Evolutionary conservation across 78 protist genomes (phyloP), one percentile per base, ranked within the genome.

Genomic region (Pelomyxa schiedti): DNA sequence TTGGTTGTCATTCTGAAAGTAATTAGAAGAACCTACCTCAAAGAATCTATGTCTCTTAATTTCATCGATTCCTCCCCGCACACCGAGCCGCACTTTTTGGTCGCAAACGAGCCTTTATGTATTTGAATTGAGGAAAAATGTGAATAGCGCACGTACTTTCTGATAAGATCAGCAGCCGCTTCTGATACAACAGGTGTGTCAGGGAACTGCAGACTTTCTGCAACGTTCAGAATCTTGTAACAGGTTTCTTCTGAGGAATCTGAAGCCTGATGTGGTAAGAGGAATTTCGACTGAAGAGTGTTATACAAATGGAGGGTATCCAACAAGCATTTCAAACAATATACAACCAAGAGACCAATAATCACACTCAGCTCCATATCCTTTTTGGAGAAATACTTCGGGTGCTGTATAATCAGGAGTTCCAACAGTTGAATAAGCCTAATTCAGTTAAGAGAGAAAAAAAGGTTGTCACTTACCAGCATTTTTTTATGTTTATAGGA

Each of bases 1-100:
- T 8, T 93, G 92, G 47, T 93, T 95, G 6, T 47, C 58, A 22
- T 78, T 72, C 41, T n/a, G n/a, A n/a, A n/a, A n/a, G n/a, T n/a
- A n/a, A n/a, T n/a, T n/a, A n/a, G n/a, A n/a, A n/a, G n/a, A n/a
- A n/a, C n/a, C n/a, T n/a, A n/a, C n/a, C n/a, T n/a, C n/a, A n/a
- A n/a, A n/a, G n/a, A n/a, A n/a, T n/a, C n/a, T n/a, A n/a, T n/a
- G n/a, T n/a, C n/a, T n/a, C n/a, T n/a, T n/a, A n/a, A n/a, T n/a
- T n/a, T n/a, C n/a, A n/a, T n/a, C n/a, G n/a, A 92, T 87, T 63
- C 84, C 93, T 1, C 81, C 88, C 36, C 74, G 79, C 26, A 22
- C 52, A 26, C 4, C 16, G 37, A 73, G 4, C 24, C 5, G 29
- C 24, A 5, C 42, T 16, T 16, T 47, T 16, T 16, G 32, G 58